A percentile compares a stretch with the other conserved stretches of the same genome.
Conservation (phyloP, 1,139 yeast genomes). For the Candida tunisiensis region DNA sequence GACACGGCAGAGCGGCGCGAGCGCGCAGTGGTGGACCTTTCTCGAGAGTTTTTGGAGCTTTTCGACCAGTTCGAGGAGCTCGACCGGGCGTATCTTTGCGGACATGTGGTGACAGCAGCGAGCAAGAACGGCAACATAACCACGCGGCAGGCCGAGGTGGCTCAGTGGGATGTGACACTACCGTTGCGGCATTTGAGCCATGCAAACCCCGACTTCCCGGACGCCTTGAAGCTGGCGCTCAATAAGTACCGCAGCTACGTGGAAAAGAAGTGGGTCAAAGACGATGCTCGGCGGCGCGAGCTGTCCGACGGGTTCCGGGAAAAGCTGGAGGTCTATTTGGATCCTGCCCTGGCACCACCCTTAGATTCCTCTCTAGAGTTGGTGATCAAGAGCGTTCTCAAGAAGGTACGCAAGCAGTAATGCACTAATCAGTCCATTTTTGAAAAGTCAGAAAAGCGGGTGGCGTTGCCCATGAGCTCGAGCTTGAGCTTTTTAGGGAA, state of each 20-base stretch:
- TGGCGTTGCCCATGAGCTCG: slow-evolving; percentile 4
- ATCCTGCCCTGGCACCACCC: slow-evolving; percentile 6
- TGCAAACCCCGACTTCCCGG: slow-evolving; percentile 31
- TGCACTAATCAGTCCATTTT: background rate
- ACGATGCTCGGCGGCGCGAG: slow-evolving; percentile 19
- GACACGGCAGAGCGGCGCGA: slow-evolving; percentile 3
- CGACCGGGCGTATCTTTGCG: slow-evolving; percentile 49
- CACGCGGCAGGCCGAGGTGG: slow-evolving; percentile 29
- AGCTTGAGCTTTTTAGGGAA: slow-evolving; percentile 9
- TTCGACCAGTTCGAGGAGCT: slow-evolving; percentile 54
- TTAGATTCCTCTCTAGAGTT: slow-evolving; percentile 12
- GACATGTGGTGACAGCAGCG: slow-evolving; percentile 43
- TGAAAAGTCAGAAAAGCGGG: background rate
- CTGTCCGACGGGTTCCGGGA: slow-evolving; percentile 25
- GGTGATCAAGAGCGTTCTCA: slow-evolving; percentile 6
- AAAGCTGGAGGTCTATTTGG: slow-evolving; percentile 8
- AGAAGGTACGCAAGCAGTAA: slow-evolving; percentile 4
- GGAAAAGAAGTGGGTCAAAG: too few relatives aligned
- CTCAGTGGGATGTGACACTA: slow-evolving; percentile 42
- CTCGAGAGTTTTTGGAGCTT: slow-evolving; percentile 31
- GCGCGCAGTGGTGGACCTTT: slow-evolving; percentile 22
- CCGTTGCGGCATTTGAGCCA: slow-evolving; percentile 41
- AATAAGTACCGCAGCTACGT: slow-evolving; percentile 54
- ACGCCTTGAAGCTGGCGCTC: slow-evolving; percentile 47
- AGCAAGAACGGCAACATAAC: slow-evolving; percentile 12